These are phyloP conservation scores for Cyclotella baltica DNA, from an alignment of 108 stramenopile genomes.

Conservation along the genomic window DNA sequence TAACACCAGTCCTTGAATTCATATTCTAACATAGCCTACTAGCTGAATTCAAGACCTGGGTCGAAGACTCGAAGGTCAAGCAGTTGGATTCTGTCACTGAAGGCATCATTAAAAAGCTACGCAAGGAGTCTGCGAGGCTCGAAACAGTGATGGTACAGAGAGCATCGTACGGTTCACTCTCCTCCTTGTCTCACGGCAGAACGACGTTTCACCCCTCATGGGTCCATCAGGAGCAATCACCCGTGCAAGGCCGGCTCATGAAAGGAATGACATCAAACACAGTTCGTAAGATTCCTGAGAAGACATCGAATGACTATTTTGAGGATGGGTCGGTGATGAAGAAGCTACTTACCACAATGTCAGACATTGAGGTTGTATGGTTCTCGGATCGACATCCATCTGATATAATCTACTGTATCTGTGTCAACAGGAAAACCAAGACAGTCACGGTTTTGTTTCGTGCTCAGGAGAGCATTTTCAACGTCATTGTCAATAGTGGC, in stretches of 20 bases:
- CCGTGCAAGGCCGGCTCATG: conserved; percentile 8
- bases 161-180: conserved; percentile 11
- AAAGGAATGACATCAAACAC: neutral
- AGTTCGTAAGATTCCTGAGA: conserved; percentile 1
- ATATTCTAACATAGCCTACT: conserved; percentile 1
- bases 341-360: conserved; percentile 10
- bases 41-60: conserved; percentile 23
- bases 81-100: conserved; percentile 15
- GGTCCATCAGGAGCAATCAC: neutral
- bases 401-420: conserved; percentile 19
- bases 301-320: conserved; percentile 5
- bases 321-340: conserved; percentile 27
- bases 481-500: neutral
- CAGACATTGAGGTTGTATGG: conserved; percentile 26
- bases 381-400: conserved; percentile 23
- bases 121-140: neutral
- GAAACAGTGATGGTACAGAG: neutral
- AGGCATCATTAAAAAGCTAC: conserved; percentile 5
- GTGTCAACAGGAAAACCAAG: conserved; percentile 15
- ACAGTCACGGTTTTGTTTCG: conserved; percentile 29
- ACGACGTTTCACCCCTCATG: neutral
- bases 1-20: neutral
- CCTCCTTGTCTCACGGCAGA: neutral
- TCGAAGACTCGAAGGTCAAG: conserved; percentile 18
- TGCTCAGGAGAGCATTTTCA: conserved; percentile 16